Evolutionary conservation across 2,329 filamentous ascomycete species (phyloP), one percentile per base, ranked within the genome.

Genomic region (Tetracladium maxilliforme): DNA sequence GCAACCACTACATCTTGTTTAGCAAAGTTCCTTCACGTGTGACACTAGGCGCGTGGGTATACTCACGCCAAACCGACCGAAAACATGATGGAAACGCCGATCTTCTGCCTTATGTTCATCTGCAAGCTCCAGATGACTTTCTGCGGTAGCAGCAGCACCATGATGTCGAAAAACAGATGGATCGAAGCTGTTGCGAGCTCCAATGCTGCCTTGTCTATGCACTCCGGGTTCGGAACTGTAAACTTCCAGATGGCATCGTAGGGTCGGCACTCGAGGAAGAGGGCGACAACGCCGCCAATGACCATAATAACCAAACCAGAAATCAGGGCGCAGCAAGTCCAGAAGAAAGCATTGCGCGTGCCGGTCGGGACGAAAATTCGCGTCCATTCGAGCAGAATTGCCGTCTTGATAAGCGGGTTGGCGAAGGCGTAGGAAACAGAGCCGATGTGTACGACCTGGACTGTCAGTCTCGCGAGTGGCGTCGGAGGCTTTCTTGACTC

Each of bases 111-210:
- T 24, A 43, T 47, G 28, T 58, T 54, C 7, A 56, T 52, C 25
- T 58, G 52, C 36, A 61, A 55, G 24, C 56, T 59, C 42, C 54
- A 55, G 22, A 56, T 54, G 12, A 56, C 56, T 37, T 52, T 54
- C 32, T 54, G 48, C 31, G 54, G 56, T 14, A 60, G 39, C 28
- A 59, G 47, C 5, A 59, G 39, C 34, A 61, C 59, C 34, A 58
- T 45, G 14, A 55, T 43, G 8, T 50, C 45, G 28, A 56, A 58
- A 31, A 54, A 48, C 42, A 38, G 19, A 19, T 37, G 28, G 17
- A 39, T 23, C 4, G 21, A 18, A 1, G 33, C 24, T 2, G 29
- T 29, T 9, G 26, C 31, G 8, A 29, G 17, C 22, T 33, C 28
- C 9, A 32, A 20, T 5, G 13, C 16, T 3, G 25, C 23, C 10